phyloP scores from a whole-genome alignment of 2,329 filamentous ascomycete species.

The Trichoderma citrinoviride region DNA sequence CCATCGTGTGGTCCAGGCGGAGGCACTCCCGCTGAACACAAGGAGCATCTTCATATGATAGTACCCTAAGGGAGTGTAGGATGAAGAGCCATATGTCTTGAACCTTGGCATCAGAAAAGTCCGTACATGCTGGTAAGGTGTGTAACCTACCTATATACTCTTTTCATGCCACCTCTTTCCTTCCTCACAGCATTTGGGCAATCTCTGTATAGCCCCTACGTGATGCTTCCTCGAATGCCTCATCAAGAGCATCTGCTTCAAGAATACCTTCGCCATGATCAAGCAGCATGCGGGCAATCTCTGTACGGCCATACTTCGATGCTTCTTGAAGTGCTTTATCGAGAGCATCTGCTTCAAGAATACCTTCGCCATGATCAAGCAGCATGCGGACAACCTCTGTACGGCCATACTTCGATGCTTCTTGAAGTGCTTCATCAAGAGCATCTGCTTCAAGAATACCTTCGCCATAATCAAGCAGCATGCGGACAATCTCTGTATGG shows the following conservation, averaged over 20 bases:
- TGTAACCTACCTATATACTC: too few species aligned
- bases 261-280: neutral
- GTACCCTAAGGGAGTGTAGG: too few species aligned
- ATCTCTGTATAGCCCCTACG: neutral
- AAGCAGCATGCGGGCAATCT: neutral
- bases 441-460: too few species aligned
- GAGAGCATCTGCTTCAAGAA: too few species aligned
- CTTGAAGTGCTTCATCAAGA: neutral
- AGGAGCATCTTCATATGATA: too few species aligned
- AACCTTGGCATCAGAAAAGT: too few species aligned
- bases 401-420: neutral
- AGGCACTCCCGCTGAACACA: too few species aligned
- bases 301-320: neutral
- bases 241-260: too few species aligned
- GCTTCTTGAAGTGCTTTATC: neutral
- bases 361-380: neutral
- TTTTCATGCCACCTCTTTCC: too few species aligned
- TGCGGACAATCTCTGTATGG: neutral
- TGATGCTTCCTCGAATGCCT: neutral
- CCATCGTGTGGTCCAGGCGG: neutral
- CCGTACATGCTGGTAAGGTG: too few species aligned
- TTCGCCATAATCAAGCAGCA: neutral
- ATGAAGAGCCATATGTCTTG: too few species aligned
- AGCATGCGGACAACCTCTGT: neutral
- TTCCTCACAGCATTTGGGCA: too few species aligned